Evolutionary conservation across 345 rosid species (phyloP).

Genomic region (Microthlaspi erraticum): DNA sequence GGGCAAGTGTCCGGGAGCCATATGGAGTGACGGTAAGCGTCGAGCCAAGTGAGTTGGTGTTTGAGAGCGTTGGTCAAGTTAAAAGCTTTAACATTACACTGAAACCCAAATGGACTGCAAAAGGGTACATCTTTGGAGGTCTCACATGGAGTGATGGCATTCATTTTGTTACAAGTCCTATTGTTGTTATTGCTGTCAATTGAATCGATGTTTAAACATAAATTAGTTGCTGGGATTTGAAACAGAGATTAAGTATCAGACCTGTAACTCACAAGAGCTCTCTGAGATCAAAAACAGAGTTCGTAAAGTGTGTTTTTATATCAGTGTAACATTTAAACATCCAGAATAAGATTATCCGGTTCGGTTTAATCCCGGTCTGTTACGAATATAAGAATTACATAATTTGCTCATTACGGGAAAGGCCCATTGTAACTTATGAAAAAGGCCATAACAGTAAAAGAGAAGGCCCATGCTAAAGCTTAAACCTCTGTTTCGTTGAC

Average conservation of each 20-base stretch:
- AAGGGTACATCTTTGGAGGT: constrained; percentile 48
- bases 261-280: no score
- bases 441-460: background rate
- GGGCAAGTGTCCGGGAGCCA: constrained; percentile 37
- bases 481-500: constrained; percentile 27
- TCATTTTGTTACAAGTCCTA: constrained; percentile 70
- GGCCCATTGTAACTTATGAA: background rate
- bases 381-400: background rate
- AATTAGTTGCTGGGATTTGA: no score
- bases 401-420: background rate
- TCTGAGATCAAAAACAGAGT: no score
- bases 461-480: constrained; percentile 32
- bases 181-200: no score
- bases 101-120: constrained; percentile 36
- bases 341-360: no score
- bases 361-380: background rate
- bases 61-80: constrained; percentile 55
- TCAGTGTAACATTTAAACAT: no score
- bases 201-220: no score
- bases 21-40: constrained; percentile 56
- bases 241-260: no score
- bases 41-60: constrained; percentile 51
- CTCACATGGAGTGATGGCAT: constrained; percentile 61
- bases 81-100: constrained; percentile 58
- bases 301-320: no score